These are phyloP conservation scores for Carpinus viminea DNA, from an alignment of 306 rosid genomes.

Conservation along the genomic window DNA sequence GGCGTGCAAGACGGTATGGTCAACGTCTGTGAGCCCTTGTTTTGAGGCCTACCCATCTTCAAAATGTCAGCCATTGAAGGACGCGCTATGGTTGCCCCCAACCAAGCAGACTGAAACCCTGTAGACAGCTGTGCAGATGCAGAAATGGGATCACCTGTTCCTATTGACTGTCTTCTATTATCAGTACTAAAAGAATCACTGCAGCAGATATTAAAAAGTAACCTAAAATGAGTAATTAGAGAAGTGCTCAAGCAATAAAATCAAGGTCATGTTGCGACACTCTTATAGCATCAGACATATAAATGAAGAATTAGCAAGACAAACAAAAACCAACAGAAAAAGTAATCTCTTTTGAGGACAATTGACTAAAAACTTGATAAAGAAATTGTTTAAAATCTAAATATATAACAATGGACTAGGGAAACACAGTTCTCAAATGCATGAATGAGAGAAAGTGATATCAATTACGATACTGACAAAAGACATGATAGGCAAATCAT, in stretches of 20 bases:
- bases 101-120: constrained; percentile 36
- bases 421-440: no score
- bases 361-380: no score
- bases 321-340: not conserved
- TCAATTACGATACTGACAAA: no score
- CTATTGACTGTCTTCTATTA: constrained; percentile 40
- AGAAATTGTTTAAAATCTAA: no score
- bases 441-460: no score
- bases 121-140: constrained; percentile 36
- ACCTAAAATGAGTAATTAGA: constrained; percentile 15
- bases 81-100: constrained; percentile 40
- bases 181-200: constrained; percentile 49
- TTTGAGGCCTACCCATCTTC: constrained; percentile 44
- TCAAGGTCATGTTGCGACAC: not conserved
- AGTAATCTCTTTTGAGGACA: no score
- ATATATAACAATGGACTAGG: no score
- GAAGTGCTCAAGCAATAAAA: constrained; percentile 5
- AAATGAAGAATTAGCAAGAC: no score
- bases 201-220: constrained; percentile 39
- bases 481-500: no score
- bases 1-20: constrained; percentile 18
- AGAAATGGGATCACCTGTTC: constrained; percentile 34
- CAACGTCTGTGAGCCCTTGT: constrained; percentile 22
- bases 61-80: constrained; percentile 75
- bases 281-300: not conserved